Evolutionary conservation across 768 basidiomycete species (phyloP), one percentile per base, ranked within the genome.

Genomic region (Mycena albidolilacea): DNA sequence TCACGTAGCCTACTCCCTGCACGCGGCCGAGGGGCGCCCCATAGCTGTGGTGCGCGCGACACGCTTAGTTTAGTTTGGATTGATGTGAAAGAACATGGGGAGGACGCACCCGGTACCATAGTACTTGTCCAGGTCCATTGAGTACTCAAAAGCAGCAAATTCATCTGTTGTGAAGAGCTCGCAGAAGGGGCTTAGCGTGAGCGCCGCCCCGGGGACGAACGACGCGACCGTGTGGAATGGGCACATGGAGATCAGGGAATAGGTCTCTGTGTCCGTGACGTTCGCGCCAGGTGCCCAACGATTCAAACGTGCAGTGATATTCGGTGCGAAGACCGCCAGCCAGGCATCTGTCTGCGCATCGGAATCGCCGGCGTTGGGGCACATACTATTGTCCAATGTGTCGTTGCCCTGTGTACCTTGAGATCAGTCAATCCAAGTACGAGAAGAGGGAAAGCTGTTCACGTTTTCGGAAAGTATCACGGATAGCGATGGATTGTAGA

Each of bases 1-100:
- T 96, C 78, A 94, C 85, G 79, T 94, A 97, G 7, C 96, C 96
- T 3, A 96, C 91, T 39, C 95, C 95, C 79, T 95, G 94, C 8
- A 95, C 90, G 6, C 85, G 91, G 1, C 95, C 95, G 1, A 96
- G 91, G 2, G 80, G 75, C 72, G 90, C 89, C 4, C 95, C 94
- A 71, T 94, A 30, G 30, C 30, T 30, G 30, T 30, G 30, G 30
- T 30, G 30, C 30, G 30, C 30, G 30, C 30, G 30, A 30, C 30
- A 30, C 3, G 30, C 30, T 30, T 30, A 30, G 30, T 30, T 30
- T 30, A 3, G 4, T 30, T 30, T 30, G 30, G 30, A 30, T 30
- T 30, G 30, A 30, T 30, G 30, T 30, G 30, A 4, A 30, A 3
- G 30, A 30, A 30, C 30, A 30, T 30, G 30, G 30, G 30, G 30